A percentile compares a stretch with the other conserved stretches of the same genome.
Conservation (phyloP, 345 rosid genomes). For the Ricinus communis region DNA sequence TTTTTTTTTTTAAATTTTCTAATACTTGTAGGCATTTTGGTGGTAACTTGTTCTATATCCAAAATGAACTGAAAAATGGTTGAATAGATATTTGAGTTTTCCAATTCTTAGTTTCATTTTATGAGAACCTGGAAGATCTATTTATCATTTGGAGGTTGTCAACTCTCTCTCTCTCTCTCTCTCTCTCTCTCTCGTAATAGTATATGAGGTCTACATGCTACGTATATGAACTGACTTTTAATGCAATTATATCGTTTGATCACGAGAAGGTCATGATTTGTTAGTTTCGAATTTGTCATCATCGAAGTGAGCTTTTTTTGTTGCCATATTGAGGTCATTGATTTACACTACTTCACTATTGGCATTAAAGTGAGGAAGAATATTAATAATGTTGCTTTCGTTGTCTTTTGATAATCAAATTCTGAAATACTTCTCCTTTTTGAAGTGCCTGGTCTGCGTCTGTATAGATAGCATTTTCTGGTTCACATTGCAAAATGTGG, state of each 20-base stretch:
- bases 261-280: not conserved
- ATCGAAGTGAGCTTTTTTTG: not conserved
- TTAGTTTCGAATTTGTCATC: not conserved
- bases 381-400: not conserved
- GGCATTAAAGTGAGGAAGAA: not conserved
- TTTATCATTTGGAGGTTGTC: not conserved
- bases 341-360: no score
- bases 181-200: no score
- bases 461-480: no score
- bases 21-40: slow-evolving; percentile 5
- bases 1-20: no score
- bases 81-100: not conserved
- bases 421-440: not conserved
- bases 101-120: not conserved
- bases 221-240: not conserved
- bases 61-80: not conserved
- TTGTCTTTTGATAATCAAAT: not conserved
- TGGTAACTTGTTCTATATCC: not conserved
- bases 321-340: not conserved
- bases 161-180: not conserved
- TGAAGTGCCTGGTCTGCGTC: no score
- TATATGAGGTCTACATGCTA: not conserved
- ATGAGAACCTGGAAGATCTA: not conserved
- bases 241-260: not conserved
- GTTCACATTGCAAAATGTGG: no score